Evolutionary conservation across 345 rosid species (phyloP), one percentile per base, ranked within the genome.

Genomic region (Populus nigra): DNA sequence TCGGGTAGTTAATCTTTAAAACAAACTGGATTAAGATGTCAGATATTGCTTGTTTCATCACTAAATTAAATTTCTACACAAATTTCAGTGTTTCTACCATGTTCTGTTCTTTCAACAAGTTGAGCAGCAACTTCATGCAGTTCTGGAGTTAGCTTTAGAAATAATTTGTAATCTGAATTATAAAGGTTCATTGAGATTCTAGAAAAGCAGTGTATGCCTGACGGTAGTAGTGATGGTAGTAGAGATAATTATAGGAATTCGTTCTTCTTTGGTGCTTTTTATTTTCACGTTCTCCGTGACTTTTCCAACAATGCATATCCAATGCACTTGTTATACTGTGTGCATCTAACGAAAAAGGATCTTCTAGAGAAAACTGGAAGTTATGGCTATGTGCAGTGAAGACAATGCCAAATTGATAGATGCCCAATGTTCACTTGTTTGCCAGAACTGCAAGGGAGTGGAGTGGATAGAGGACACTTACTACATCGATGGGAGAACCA

Each of bases 401-500:
- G 47, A 43, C 47, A 17, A 53, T 33, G 68, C 22, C 31, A 36
- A 23, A 75, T 66, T 20, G 33, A 6, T 35, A 66, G 72, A 53
- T 39, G 20, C 39, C 66, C 35, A 73, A 50, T 23, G 47, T n/a
- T n/a, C 67, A 23, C 22, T 74, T 36, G 31, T 49, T 68, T 41
- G 35, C n/a, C 38, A 29, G 65, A 65, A 72, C 20, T 35, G 41
- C 31, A 62, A 74, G 78, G 15, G 70, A 71, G 72, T 68, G 18
- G 75, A 71, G 72, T 68, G 68, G 76, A 79, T 33, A 69, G 77
- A 77, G 75, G 73, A 65, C 73, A 71, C 88, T 76, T 86, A 91
- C 98, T 87, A 96, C 96, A 84, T 96, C 99, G 74, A 96, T 88
- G 38, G 98, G 98, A 69, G 98, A 93, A 80, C 99, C 99, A 43